These are phyloP conservation scores for Barnettozyma vustinii DNA, from an alignment of 805 yeast genomes.

Conservation along the genomic window DNA sequence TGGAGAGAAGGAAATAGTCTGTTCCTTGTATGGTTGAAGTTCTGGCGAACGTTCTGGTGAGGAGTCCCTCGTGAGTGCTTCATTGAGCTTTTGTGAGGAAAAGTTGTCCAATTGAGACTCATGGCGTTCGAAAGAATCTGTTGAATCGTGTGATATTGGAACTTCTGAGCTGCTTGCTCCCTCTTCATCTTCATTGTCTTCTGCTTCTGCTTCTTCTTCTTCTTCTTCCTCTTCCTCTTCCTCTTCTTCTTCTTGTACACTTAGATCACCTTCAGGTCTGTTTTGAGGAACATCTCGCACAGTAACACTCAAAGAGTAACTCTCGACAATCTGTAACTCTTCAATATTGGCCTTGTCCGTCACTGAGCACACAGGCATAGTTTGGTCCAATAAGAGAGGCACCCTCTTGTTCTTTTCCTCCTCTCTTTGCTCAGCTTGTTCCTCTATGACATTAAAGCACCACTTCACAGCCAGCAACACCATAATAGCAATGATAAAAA, in stretches of 20 bases:
- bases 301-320: conserved; percentile 1
- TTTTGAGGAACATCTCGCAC: background rate
- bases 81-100: background rate
- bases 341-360: conserved; percentile 7
- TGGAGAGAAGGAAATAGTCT: background rate
- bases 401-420: background rate
- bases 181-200: background rate
- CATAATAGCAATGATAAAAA: background rate
- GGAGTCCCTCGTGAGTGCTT: background rate
- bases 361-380: conserved; percentile 2
- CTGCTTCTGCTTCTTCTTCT: background rate
- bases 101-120: background rate
- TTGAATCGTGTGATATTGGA: background rate
- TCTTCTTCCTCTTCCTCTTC: background rate
- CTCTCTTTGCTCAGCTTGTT: background rate
- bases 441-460: background rate
- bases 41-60: background rate
- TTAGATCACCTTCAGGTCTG: background rate
- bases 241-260: background rate
- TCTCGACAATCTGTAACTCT: conserved; percentile 8
- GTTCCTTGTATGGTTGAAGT: background rate
- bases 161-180: background rate
- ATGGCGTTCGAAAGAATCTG: conserved; percentile 3
- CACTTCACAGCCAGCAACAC: background rate
- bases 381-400: background rate